Evolutionary conservation across 768 basidiomycete species (phyloP).

Genomic region (Boletellus ananiceps): DNA sequence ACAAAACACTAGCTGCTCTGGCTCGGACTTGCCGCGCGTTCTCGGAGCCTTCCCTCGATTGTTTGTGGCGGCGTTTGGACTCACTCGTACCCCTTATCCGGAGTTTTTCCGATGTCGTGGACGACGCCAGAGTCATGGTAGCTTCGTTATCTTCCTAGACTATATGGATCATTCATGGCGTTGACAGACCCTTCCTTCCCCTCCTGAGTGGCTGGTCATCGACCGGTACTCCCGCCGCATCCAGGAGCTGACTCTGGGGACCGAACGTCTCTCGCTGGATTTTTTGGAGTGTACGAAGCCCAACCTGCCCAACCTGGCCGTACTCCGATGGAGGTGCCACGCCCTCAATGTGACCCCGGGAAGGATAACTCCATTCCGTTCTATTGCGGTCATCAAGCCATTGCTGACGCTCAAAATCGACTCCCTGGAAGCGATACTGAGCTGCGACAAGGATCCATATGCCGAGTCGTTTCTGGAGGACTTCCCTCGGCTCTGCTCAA

Average conservation of each 20-base stretch:
- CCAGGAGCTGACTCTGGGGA: not conserved
- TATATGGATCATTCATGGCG: not conserved
- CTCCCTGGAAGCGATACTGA: not conserved
- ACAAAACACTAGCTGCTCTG: not conserved
- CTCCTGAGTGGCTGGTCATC: not conserved
- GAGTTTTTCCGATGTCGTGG: not conserved
- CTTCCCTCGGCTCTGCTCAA: not conserved
- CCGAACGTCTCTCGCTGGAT: not conserved
- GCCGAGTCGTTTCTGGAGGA: not conserved
- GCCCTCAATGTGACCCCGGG: too few relatives aligned
- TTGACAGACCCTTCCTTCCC: not conserved
- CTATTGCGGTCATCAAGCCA: not conserved
- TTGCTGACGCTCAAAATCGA: not conserved
- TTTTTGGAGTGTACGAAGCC: not conserved
- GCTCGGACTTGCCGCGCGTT: constrained; percentile 1
- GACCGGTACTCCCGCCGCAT: not conserved
- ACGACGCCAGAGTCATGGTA: not conserved
- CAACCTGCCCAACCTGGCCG: not conserved
- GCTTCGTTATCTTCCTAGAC: not conserved
- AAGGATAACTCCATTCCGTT: not conserved
- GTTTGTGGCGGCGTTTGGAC: not conserved
- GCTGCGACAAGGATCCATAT: too few relatives aligned
- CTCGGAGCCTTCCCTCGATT: not conserved
- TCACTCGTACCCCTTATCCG: not conserved
- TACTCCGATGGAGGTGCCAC: not conserved